These are phyloP conservation scores for Lasiosphaeria hispida DNA, from an alignment of 495 filamentous ascomycete genomes.

Conservation along the genomic window DNA sequence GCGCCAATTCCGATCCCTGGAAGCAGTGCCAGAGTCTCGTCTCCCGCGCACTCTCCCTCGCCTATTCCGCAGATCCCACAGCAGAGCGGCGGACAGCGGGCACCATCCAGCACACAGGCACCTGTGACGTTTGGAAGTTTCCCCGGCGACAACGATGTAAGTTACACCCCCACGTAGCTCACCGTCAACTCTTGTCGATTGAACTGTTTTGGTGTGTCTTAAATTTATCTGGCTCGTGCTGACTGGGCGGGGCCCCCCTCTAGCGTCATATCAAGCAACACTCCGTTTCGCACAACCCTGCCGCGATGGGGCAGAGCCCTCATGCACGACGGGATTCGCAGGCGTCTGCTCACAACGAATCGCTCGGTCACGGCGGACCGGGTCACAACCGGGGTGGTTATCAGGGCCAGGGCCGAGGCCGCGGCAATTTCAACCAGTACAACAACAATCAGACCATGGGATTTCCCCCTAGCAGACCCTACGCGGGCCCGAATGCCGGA, in stretches of 20 bases:
- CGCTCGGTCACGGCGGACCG: conserved; percentile 61
- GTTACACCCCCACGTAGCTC: conserved; percentile 30
- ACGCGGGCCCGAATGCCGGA: conserved; percentile 57
- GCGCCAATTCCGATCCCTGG: conserved; percentile 65
- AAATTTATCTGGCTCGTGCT: conserved; percentile 21
- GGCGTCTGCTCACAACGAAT: conserved; percentile 74
- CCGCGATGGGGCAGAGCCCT: conserved; percentile 62
- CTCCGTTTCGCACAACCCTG: conserved; percentile 51
- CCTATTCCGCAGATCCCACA: conserved; percentile 82
- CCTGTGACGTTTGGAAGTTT: conserved; percentile 80
- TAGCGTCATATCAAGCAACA: conserved; percentile 58
- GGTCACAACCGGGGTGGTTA: conserved; percentile 46
- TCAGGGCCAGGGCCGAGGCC: conserved; percentile 45
- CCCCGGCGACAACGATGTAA: conserved; percentile 70
- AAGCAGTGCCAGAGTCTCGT: conserved; percentile 64
- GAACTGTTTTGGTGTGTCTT: neutral
- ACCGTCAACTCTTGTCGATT: neutral
- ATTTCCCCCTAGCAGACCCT: conserved; percentile 62
- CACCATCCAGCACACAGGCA: conserved; percentile 64
- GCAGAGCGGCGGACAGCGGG: conserved; percentile 80
- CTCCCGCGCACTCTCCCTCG: conserved; percentile 75
- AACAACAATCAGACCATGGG: conserved; percentile 63
- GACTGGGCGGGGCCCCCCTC: conserved; percentile 19
- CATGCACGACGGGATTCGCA: conserved; percentile 82
- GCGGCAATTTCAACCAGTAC: conserved; percentile 52